These are phyloP conservation scores for Aureobasidium sp. DNA, from an alignment of 2,329 filamentous ascomycete species.

Conservation along the genomic window DNA sequence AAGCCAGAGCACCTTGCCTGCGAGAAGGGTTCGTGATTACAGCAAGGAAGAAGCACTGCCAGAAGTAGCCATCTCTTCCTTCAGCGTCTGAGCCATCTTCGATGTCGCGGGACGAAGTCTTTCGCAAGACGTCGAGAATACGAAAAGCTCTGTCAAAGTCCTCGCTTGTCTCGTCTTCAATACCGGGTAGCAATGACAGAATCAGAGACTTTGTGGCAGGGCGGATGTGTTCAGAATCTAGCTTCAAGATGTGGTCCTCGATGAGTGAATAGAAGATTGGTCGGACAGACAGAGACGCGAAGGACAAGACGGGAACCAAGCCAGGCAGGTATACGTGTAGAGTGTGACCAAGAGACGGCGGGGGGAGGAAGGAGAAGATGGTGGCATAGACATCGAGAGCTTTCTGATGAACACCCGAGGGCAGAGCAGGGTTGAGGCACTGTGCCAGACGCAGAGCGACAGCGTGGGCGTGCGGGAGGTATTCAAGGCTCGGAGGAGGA, in stretches of 20 bases:
- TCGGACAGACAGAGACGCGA: conserved; percentile 86
- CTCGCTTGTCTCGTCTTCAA: conserved; percentile 94
- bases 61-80: conserved; percentile 72
- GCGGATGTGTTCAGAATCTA: conserved; percentile 64
- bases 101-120: conserved; percentile 47
- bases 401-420: conserved; percentile 96
- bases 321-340: conserved; percentile 84
- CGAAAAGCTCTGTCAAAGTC: conserved; percentile 85
- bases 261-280: conserved; percentile 77
- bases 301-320: conserved; percentile 79
- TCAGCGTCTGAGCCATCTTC: conserved; percentile 44
- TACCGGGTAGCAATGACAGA: conserved; percentile 75
- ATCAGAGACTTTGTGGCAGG: conserved; percentile 87
- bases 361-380: conserved; percentile 76
- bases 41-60: conserved; percentile 94
- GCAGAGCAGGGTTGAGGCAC: conserved; percentile 86
- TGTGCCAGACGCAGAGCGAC: conserved; percentile 89
- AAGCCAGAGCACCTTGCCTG: conserved; percentile 79
- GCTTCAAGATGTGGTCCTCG: conserved; percentile 66
- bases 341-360: conserved; percentile 58
- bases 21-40: conserved; percentile 82
- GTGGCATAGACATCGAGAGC: conserved; percentile 87
- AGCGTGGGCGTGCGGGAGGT: conserved; percentile 71
- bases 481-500: conserved; percentile 60
- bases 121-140: conserved; percentile 70